Conservation (phyloP, 176 grass and related monocot genomes). For the Carex pumila region DNA sequence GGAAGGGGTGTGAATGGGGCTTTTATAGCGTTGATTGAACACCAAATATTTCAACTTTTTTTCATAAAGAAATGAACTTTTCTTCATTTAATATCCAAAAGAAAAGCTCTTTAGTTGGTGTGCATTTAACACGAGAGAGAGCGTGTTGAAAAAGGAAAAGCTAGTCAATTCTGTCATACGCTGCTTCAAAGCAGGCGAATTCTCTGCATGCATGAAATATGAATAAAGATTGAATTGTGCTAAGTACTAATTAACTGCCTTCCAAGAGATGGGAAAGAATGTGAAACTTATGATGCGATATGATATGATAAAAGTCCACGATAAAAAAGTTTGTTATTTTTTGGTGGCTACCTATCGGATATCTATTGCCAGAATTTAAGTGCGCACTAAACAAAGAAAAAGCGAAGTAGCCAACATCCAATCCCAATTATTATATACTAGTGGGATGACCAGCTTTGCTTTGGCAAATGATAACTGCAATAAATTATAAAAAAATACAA, state of each 20-base stretch:
- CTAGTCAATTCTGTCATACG: slow-evolving; percentile 7
- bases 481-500: too few relatives aligned
- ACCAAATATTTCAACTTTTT: not conserved
- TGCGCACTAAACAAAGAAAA: not conserved
- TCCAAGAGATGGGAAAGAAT: not conserved
- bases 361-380: not conserved
- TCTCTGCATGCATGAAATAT: too few relatives aligned
- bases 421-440: not conserved
- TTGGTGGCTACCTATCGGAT: not conserved
- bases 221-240: not conserved
- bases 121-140: not conserved
- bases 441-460: too few relatives aligned
- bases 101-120: not conserved
- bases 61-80: not conserved
- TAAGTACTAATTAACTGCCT: not conserved
- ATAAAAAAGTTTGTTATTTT: not conserved
- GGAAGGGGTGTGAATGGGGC: not conserved
- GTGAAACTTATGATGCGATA: not conserved
- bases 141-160: slow-evolving; percentile 6
- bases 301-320: not conserved
- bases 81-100: not conserved
- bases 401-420: not conserved
- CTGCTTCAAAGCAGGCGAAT: not conserved
- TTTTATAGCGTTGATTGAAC: too few relatives aligned
- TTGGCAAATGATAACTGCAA: too few relatives aligned